Percentiles rank a stretch among this genome's conserved stretches.
These are phyloP conservation scores for Populus davidiana DNA, from an alignment of 345 rosid species.

Conservation along the genomic window DNA sequence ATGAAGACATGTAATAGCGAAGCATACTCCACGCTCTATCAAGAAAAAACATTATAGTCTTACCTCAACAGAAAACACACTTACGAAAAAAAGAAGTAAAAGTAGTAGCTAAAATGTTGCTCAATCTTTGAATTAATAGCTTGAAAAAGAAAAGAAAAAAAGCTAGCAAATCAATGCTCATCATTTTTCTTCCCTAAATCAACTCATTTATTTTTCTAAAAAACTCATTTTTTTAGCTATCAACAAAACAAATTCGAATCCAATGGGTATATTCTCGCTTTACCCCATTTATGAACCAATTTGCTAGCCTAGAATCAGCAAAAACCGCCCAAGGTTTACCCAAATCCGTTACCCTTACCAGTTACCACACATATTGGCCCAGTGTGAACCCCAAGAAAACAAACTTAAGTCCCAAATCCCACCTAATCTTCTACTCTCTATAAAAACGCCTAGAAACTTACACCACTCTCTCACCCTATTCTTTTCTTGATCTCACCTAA, in stretches of 20 bases:
- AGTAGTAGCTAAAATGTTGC: no score
- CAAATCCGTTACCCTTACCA: neutral
- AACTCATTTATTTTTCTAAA: no score
- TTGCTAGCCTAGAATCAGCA: neutral
- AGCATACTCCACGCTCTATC: no score
- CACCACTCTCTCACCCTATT: neutral
- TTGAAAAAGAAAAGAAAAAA: no score
- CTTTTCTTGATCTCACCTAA: neutral
- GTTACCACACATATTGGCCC: neutral
- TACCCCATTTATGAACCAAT: neutral
- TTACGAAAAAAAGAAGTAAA: no score
- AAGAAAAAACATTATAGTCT: no score
- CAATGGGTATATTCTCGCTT: neutral
- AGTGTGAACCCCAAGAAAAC: constrained; percentile 1
- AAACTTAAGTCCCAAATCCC: neutral
- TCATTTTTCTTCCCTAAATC: no score
- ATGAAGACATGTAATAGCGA: no score
- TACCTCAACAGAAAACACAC: no score
- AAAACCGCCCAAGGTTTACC: constrained; percentile 4
- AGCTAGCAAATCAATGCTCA: no score
- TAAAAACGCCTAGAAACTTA: neutral
- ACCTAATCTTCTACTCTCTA: neutral
- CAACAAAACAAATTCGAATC: neutral
- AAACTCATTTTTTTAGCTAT: no score
- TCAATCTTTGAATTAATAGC: no score